A percentile compares a stretch with the other conserved stretches of the same genome.
phyloP scores from a whole-genome alignment of 140 eudicot species.

The Cichorium intybus region DNA sequence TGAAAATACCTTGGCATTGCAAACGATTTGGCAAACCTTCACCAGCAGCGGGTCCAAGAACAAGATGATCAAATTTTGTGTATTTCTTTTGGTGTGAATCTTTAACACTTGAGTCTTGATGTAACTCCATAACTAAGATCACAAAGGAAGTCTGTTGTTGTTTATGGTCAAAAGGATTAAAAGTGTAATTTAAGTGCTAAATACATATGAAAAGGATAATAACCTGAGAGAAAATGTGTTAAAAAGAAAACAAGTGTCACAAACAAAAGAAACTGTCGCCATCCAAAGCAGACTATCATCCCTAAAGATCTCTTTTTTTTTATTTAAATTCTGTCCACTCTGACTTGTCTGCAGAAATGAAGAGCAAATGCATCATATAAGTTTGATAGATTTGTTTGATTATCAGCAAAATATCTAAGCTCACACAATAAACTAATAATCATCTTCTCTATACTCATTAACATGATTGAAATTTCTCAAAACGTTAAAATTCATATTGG shows the following conservation, averaged over 20 bases:
- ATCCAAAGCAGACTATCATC: conserved; percentile 63
- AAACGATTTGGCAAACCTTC: conserved; percentile 77
- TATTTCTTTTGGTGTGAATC: conserved; percentile 33
- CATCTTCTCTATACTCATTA: background rate
- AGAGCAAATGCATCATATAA: background rate
- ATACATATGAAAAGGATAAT: conserved; percentile 4
- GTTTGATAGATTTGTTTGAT: background rate
- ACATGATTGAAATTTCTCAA: background rate
- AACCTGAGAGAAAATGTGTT: conserved; percentile 54
- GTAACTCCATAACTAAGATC: conserved; percentile 58
- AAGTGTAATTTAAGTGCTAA: background rate
- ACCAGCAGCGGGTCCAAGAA: conserved; percentile 87
- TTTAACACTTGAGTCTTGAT: conserved; percentile 30
- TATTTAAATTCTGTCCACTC: background rate
- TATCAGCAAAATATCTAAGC: background rate
- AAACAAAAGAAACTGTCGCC: conserved; percentile 53
- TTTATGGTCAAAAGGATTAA: background rate
- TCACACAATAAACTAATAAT: no score
- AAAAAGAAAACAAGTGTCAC: conserved; percentile 48
- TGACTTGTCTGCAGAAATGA: conserved; percentile 17
- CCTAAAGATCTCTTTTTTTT: conserved; percentile 19
- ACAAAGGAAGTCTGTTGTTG: background rate
- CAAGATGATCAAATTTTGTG: conserved; percentile 58
- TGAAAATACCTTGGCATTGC: conserved; percentile 74
- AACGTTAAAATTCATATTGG: background rate